Base-by-base conservation (phyloP, 345 rosid genomes). In the Salix arbutifolia region DNA sequence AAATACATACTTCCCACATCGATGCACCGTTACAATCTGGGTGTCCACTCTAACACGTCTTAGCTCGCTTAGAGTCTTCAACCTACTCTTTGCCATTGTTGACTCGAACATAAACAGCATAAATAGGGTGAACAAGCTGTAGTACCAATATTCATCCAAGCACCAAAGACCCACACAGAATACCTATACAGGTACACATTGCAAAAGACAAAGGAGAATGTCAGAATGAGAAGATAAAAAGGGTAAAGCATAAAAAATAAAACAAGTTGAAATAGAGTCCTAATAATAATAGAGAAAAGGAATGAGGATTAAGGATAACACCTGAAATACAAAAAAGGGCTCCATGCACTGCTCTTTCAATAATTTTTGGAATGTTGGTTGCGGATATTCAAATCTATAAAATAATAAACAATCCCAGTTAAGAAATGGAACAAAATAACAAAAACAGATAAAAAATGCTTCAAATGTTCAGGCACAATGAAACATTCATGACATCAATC, bases 141-240 rank as follows among this genome's bases (percentile, higher is more conserved):
- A 96, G 81, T 96, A 96, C 98, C 99, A 96, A 76, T 88, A 96
- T 72, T 96, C 99, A 77, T 96, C 99, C 88, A 96, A 87, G 84
- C 99, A 96, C 99, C 99, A 96, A 68, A 96, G 97, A 70, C 97
- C 97, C 78, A 96, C 97, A 78, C 99, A 96, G 89, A 96, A 96
- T 52, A 96, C 99, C 99, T 94, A 84, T 26, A 74, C 37, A 74
- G 40, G 48, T 76, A 40, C 19, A 19, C 8, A 76, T 68, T 23
- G 33, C 33, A 74, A 44, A 26, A 58, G 19, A 58, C 75, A 46
- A 70, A 52, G 46, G 42, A 33, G 28, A 6, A 77, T 40, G 67
- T 11, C 50, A 62, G 40, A 79, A 26, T 8, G 10, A 76, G 30
- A 58, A 46, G 31, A 56, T 38, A 14, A 33, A 21, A 21, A 6